Evolutionary conservation across 2,329 filamentous ascomycete species (phyloP).

Genomic region (Grosmannia penicillata): DNA sequence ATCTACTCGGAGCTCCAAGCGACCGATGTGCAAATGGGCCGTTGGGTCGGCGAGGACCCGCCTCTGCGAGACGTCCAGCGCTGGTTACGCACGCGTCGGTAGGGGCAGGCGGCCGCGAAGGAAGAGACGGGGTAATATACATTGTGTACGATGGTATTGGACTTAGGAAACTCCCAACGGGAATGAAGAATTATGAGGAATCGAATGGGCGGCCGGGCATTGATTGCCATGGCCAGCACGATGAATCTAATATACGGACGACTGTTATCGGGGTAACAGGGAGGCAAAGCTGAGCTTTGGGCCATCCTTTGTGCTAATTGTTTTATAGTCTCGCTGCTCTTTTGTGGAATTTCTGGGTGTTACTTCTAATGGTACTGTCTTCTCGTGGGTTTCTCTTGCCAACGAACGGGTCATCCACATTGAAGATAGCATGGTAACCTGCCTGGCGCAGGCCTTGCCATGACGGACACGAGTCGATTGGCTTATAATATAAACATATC

Average conservation of each 20-base stretch:
- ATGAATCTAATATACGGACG: not conserved
- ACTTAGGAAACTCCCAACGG: too few species aligned
- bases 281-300: not conserved
- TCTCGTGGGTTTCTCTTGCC: not conserved
- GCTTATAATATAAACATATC: not conserved
- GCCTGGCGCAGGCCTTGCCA: not conserved
- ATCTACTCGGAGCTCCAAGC: conserved; percentile 40
- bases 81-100: conserved; percentile 37
- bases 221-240: not conserved
- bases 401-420: too few species aligned
- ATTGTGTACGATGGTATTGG: too few species aligned
- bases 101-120: not conserved
- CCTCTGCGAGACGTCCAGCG: conserved; percentile 40
- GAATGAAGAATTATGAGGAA: too few species aligned
- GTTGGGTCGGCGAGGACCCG: conserved; percentile 50
- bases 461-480: not conserved
- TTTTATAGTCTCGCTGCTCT: not conserved
- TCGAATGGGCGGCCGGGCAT: not conserved
- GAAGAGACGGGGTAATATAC: too few species aligned
- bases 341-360: not conserved
- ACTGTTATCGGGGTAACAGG: not conserved
- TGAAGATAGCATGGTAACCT: not conserved
- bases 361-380: not conserved
- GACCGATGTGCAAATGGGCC: conserved; percentile 38
- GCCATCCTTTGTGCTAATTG: not conserved